Evolutionary conservation across 129 eudicot genomes (phyloP), one percentile per base, ranked within the genome.

Genomic region (Dittrichia graveolens): DNA sequence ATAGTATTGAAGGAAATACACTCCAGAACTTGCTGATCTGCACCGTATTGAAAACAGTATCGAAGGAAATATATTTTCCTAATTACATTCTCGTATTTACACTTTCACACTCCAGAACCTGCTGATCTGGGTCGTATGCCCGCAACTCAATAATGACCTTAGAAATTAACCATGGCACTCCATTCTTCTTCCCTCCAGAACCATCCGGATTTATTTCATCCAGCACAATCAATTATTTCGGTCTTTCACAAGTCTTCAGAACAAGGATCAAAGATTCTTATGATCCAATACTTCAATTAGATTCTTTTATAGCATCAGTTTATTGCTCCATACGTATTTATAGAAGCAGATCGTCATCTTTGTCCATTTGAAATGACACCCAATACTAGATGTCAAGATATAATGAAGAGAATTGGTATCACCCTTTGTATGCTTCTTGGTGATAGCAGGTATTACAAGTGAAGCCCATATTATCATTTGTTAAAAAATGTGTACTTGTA

Each of bases 281-380:
- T 39, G 52, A 63, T 18, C 58, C 71, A 63, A 5, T 49, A 61
- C 61, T 39, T 45, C 68, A 62, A 39, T 9, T 8, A 35, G 45
- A n/a, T n/a, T n/a, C n/a, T n/a, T n/a, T 24, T 24, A 24, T 24
- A 24, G 31, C 41, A 69, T 52, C 52, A 54, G 44, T 16, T 10
- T 69, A 31, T 31, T n/a, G 64, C 43, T 61, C 65, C 49, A 64
- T 61, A 35, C 42, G 16, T 62, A 50, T 10, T 16, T 49, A 73
- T 15, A 61, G n/a, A 38, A 19, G 48, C 8, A 48, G 12, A 50
- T 41, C 56, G 63, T 49, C 19, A 59, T 64, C 59, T 42, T 73
- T 74, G 81, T 48, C 61, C 65, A 35, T 72, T 60, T 73, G 43
- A 18, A 35, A 48, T 47, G 73, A 61, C 68, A 73, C 71, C 75